These are phyloP conservation scores for Dichomitus squalens DNA, from an alignment of 1,284 basidiomycete species.

Conservation along the genomic window DNA sequence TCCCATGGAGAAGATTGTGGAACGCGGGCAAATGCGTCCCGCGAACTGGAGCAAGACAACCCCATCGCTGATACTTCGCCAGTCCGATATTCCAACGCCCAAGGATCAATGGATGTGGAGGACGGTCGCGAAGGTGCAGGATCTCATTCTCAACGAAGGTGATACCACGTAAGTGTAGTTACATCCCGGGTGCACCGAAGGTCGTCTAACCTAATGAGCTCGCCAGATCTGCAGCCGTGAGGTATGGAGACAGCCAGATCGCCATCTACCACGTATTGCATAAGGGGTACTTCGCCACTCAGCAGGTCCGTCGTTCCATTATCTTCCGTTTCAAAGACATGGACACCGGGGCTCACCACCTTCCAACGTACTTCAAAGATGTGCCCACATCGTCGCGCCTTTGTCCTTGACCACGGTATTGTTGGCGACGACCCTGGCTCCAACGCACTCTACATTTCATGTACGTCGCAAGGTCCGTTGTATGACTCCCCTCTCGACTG, in stretches of 20 bases:
- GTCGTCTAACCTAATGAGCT: background rate
- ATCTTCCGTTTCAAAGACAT: too few relatives aligned
- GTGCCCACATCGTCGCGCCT: constrained; percentile 68
- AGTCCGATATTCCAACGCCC: constrained; percentile 42
- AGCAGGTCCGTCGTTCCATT: constrained; percentile 48
- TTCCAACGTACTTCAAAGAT: too few relatives aligned
- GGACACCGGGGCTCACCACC: background rate
- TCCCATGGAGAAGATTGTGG: constrained; percentile 57
- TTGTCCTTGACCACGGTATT: constrained; percentile 74
- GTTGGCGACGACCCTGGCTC: constrained; percentile 57
- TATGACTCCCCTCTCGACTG: too few relatives aligned
- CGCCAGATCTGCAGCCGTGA: constrained; percentile 52
- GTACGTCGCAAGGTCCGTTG: constrained; percentile 33
- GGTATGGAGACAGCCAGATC: constrained; percentile 74
- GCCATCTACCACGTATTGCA: constrained; percentile 66
- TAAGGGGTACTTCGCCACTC: constrained; percentile 66
- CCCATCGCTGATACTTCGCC: constrained; percentile 48
- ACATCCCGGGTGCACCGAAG: background rate
- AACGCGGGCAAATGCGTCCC: constrained; percentile 69
- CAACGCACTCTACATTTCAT: constrained; percentile 49
- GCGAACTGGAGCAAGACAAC: constrained; percentile 71
- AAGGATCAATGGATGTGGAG: constrained; percentile 65
- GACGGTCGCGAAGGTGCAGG: constrained; percentile 50
- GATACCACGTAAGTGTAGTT: constrained; percentile 46
- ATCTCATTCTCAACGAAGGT: constrained; percentile 52